A percentile compares a stretch with the other conserved stretches of the same genome.
Conservation (phyloP, 2,329 filamentous ascomycete species). For the Fusarium lyarnte region DNA sequence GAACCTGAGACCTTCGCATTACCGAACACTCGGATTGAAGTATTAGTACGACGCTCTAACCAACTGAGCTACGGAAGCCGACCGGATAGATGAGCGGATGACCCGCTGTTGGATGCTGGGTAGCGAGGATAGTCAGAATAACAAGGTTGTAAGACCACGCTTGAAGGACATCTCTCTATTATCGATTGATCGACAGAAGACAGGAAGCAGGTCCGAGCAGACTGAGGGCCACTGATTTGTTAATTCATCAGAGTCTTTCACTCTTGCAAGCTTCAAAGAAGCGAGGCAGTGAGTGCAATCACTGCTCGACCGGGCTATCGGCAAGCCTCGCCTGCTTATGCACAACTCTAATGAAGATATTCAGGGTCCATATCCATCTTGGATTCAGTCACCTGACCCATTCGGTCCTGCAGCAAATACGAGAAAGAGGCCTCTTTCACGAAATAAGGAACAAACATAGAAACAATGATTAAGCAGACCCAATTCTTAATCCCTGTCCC, state of each 20-base stretch:
- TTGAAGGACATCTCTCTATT: background rate
- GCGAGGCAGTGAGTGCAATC: background rate
- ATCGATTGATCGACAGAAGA: background rate
- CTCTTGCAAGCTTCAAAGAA: background rate
- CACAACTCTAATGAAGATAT: slow-evolving; percentile 19
- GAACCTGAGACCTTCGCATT: slow-evolving; percentile 27
- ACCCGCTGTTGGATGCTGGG: slow-evolving; percentile 23
- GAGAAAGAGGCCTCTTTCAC: slow-evolving; percentile 30
- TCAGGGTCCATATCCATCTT: slow-evolving; percentile 24
- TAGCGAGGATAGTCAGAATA: background rate
- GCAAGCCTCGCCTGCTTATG: background rate
- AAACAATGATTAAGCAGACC: slow-evolving; percentile 17
- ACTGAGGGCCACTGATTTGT: background rate
- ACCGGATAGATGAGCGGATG: slow-evolving; percentile 19
- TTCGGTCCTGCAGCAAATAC: slow-evolving; percentile 9
- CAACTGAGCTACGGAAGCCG: slow-evolving; percentile 41
- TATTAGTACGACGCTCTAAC: slow-evolving; percentile 30
- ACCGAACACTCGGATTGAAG: slow-evolving; percentile 20
- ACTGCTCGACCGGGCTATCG: background rate
- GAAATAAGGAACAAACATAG: slow-evolving; percentile 20
- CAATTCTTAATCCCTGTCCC: background rate
- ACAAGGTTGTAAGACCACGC: background rate
- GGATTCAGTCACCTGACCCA: background rate
- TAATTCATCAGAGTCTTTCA: background rate
- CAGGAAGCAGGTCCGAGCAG: background rate